Percentiles rank a stretch among this genome's conserved stretches.
Evolutionary conservation across 495 filamentous ascomycete genomes (phyloP).

Genomic region (Daldinia bambusicola): DNA sequence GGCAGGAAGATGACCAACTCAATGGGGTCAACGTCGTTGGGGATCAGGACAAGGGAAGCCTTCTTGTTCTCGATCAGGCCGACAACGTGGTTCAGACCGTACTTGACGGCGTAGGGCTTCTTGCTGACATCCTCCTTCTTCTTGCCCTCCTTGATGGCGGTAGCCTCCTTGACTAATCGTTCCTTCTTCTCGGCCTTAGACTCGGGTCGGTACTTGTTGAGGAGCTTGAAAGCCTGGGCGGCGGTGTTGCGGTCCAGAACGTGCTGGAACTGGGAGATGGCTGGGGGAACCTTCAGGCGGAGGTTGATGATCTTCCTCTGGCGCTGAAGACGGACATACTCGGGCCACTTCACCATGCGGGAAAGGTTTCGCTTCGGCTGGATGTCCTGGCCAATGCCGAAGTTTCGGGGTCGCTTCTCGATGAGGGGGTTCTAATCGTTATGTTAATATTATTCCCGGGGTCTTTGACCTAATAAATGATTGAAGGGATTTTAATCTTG

Average conservation of each 20-base stretch:
- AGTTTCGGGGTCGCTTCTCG: conserved; percentile 97
- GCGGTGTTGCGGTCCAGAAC: conserved; percentile 99
- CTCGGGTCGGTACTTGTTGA: conserved; percentile 99
- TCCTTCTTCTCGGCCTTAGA: conserved; percentile 99
- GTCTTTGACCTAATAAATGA: background rate
- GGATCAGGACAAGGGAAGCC: conserved; percentile 95
- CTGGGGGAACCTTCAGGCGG: conserved; percentile 97
- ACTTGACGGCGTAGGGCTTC: conserved; percentile 99
- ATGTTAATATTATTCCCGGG: conserved; percentile 47
- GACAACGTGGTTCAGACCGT: conserved; percentile 99
- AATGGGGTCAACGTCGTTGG: conserved; percentile 99
- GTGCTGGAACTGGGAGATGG: conserved; percentile 96
- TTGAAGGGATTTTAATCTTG: conserved; percentile 2
- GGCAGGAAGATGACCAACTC: conserved; percentile 99
- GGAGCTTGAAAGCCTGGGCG: conserved; percentile 94
- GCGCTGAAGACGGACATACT: conserved; percentile 98
- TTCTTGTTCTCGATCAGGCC: conserved; percentile 99
- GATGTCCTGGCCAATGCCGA: conserved; percentile 98
- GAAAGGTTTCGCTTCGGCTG: conserved; percentile 97
- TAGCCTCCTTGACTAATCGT: conserved; percentile 96
- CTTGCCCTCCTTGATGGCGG: conserved; percentile 95
- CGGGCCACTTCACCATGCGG: conserved; percentile 99
- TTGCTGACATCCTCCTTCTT: conserved; percentile 99
- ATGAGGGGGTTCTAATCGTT: conserved; percentile 91
- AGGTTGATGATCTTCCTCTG: conserved; percentile 99